A percentile compares a stretch with the other conserved stretches of the same genome.
These are phyloP conservation scores for Lentinula sp. DNA, from an alignment of 768 basidiomycete species.

Conservation along the genomic window DNA sequence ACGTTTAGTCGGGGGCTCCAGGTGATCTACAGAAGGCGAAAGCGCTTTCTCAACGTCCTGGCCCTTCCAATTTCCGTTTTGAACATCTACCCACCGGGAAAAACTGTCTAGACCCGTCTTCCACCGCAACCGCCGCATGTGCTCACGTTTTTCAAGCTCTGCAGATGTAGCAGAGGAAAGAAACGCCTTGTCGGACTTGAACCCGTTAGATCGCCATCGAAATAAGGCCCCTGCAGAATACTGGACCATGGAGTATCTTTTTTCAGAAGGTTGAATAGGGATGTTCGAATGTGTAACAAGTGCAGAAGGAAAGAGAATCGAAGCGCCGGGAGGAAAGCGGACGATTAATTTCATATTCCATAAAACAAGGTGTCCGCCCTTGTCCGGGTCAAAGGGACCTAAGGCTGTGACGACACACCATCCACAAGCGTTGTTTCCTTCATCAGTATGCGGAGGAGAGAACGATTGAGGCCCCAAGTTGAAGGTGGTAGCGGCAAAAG, in stretches of 20 bases:
- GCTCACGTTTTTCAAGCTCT: background rate
- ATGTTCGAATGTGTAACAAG: slow-evolving; percentile 10
- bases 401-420: slow-evolving; percentile 10
- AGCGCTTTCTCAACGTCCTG: no score
- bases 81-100: background rate
- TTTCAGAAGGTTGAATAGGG: background rate
- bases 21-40: no score
- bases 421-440: slow-evolving; percentile 6
- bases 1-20: no score
- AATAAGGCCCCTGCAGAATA: slow-evolving; percentile 17
- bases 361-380: slow-evolving; percentile 17
- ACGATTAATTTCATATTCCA: slow-evolving; percentile 13
- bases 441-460: slow-evolving; percentile 6
- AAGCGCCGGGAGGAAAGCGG: slow-evolving; percentile 14
- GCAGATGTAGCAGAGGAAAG: background rate
- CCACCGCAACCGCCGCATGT: background rate
- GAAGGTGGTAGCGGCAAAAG: background rate
- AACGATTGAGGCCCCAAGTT: background rate
- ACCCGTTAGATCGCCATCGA: slow-evolving; percentile 15
- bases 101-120: background rate
- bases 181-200: background rate
- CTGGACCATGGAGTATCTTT: slow-evolving; percentile 11
- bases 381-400: slow-evolving; percentile 7
- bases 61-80: background rate
- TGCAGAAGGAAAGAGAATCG: slow-evolving; percentile 16